Conservation (phyloP, 148 eudicot genomes). For the Spergularia marina region DNA sequence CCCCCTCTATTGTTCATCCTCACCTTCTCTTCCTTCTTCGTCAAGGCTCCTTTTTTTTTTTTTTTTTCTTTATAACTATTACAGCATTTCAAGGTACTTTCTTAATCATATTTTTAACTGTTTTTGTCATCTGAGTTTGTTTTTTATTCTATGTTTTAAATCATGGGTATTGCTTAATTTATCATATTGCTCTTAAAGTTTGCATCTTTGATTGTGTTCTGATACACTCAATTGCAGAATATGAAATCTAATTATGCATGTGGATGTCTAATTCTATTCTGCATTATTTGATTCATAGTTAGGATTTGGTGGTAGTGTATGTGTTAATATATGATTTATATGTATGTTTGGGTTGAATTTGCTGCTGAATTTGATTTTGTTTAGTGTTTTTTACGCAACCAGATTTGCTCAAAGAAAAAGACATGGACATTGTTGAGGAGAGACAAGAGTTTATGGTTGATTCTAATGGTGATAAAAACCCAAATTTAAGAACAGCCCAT, state of each 20-base stretch:
- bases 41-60: neutral
- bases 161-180: neutral
- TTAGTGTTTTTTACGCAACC: neutral
- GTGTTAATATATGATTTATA: too few relatives aligned
- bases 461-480: neutral
- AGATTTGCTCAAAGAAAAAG: neutral
- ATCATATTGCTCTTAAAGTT: neutral
- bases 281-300: too few relatives aligned
- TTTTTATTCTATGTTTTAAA: neutral
- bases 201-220: neutral
- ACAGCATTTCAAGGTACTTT: too few relatives aligned
- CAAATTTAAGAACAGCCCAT: constrained; percentile 5
- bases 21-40: neutral
- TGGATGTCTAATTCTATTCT: neutral
- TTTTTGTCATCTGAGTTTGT: neutral
- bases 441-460: constrained; percentile 5
- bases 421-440: neutral
- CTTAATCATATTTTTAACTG: too few relatives aligned
- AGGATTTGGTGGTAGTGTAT: neutral
- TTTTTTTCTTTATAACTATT: neutral
- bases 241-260: neutral
- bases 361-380: neutral
- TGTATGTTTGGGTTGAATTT: neutral
- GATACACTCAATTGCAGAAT: too few relatives aligned
- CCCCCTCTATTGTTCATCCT: neutral